Evolutionary conservation across 805 yeast species (phyloP), one percentile per base, ranked within the genome.

Genomic region (Teunomyces atbi): DNA sequence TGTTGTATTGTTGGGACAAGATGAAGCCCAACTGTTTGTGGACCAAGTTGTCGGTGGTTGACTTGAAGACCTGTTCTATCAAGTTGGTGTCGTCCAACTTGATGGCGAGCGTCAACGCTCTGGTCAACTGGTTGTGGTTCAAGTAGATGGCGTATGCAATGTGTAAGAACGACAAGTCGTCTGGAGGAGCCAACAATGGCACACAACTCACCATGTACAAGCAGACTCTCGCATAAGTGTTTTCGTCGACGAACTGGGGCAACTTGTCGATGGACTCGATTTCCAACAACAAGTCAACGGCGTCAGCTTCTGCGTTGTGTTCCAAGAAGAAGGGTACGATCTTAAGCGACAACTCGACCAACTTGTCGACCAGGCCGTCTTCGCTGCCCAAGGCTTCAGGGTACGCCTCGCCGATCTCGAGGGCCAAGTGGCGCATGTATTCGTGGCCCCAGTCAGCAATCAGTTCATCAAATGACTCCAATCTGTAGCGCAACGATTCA

Each of bases 241-340:
- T 77, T 47, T 83, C 84, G 64, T 94, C 98, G 44, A 91, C 95
- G 62, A 79, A 89, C 54, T 84, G 82, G 6, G 94, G 84, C 53
- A 94, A 74, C 61, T 83, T 81, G 58, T 88, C 96, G 55, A 94
- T 86, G 45, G 82, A 74, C 68, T 94, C 99, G 46, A 94, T 81
- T 68, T 94, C 99, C 48, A 90, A 74, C 52, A 94, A 76, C 55
- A 94, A 73, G 68, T 94, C 99, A 20, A 94, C 96, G 1, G 99
- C 99, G 62, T 94, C 99, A 16, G 97, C 96, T 68, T 94, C 99
- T 35, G 97, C 98, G 62, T 94, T 92, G 69, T 92, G 97, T 61
- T 88, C 83, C 55, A 94, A 76, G 71, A 94, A 92, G 59, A 83
- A 86, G 32, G 96, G 97, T 33, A 88, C 91, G 56, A 94, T 83